Percentiles rank a stretch among this genome's conserved stretches.
These are phyloP conservation scores for Eucalyptus grandis DNA, from an alignment of 345 rosid genomes.

Conservation along the genomic window DNA sequence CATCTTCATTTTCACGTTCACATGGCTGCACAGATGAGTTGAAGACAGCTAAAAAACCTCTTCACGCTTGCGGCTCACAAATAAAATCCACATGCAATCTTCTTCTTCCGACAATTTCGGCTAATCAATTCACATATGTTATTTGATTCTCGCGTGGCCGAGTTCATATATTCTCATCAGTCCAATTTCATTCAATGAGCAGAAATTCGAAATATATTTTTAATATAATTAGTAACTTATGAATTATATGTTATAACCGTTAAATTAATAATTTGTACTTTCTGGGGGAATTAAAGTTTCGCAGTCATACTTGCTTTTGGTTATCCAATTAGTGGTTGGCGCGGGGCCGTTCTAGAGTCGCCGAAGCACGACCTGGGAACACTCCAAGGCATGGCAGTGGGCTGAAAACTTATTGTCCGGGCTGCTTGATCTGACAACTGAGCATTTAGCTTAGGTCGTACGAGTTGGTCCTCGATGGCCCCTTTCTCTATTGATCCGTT, in stretches of 20 bases:
- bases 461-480: not conserved
- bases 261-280: not conserved
- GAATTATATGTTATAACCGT: not conserved
- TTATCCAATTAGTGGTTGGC: not conserved
- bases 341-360: not conserved
- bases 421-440: not conserved
- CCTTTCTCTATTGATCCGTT: not conserved
- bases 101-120: no score
- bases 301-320: not conserved
- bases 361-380: not conserved
- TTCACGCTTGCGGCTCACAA: no score
- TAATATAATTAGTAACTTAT: no score
- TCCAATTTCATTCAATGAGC: no score
- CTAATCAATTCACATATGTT: no score
- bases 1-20: no score
- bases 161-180: no score
- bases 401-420: not conserved
- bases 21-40: no score
- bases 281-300: not conserved
- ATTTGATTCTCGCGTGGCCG: fast-evolving
- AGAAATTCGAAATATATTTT: no score
- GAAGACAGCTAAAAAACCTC: no score
- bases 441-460: not conserved
- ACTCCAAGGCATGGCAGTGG: not conserved
- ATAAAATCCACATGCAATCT: no score